These are phyloP conservation scores for Juglanconis juglandina DNA, from an alignment of 2,329 filamentous ascomycete genomes.

Conservation along the genomic window DNA sequence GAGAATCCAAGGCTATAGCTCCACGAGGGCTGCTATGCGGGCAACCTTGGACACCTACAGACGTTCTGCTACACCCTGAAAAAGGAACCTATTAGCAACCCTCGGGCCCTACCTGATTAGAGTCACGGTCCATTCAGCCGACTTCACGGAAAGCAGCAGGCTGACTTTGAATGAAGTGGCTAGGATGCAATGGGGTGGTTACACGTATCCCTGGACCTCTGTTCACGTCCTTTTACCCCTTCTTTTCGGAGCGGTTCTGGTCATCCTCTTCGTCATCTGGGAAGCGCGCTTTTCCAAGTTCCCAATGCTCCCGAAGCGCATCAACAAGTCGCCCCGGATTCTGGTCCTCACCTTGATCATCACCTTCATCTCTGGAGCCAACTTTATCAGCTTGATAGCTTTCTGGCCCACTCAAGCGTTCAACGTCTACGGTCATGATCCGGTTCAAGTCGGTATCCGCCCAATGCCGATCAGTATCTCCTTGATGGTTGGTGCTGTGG, in stretches of 20 bases:
- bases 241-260: constrained; percentile 35
- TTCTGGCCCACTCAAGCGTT: constrained; percentile 65
- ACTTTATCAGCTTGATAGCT: constrained; percentile 53
- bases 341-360: constrained; percentile 52
- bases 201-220: constrained; percentile 35
- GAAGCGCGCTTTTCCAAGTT: constrained; percentile 35
- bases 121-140: no score
- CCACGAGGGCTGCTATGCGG: no score
- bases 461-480: constrained; percentile 62
- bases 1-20: no score
- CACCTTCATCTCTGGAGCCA: constrained; percentile 57
- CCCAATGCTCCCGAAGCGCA: constrained; percentile 40
- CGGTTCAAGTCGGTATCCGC: constrained; percentile 60
- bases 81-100: no score
- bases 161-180: constrained; percentile 30
- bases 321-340: constrained; percentile 43
- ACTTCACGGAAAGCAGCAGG: no score
- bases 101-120: no score
- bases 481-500: constrained; percentile 58
- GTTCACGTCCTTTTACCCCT: constrained; percentile 37
- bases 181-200: constrained; percentile 40
- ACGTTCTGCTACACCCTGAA: no score
- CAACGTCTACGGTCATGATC: constrained; percentile 64
- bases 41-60: no score
- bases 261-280: constrained; percentile 35